Base-by-base conservation (phyloP, 2,329 filamentous ascomycete genomes). In the Apiospora marii region DNA sequence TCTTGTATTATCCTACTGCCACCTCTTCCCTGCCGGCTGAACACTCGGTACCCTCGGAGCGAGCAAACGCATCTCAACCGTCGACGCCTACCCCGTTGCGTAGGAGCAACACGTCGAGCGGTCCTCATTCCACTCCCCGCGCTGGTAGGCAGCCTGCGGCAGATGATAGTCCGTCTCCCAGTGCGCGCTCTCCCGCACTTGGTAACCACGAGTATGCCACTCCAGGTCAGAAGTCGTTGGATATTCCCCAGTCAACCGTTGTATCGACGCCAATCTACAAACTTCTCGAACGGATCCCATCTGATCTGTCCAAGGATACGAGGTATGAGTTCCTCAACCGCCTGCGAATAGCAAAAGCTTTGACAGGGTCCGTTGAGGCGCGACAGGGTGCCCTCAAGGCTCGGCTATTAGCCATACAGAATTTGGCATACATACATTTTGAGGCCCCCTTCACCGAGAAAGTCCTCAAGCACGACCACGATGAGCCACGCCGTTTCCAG, bases 401-500 rank as follows among this genome's bases (percentile, higher is more conserved):
- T 70, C 93, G 96, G 44, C 86, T 98, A 49, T 87, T 99, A 58
- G 95, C 96, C 19, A 92, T 98, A 73, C 93, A 94, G 34, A 99
- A 98, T 78, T 83, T 99, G 74, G 94, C 95, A 2, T 98, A 97
- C 80, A 94, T 98, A 71, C 92, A 97, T 76, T 88, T 89, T 2
- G 97, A 99, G 78, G 84, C 88, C 4, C 90, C 91, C n/a, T 98
- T 99, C 78, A 87, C 95, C 64, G 92, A 96, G 74, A 96, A 94
- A 81, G 90, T 98, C 58, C 87, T 98, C 70, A 93, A 94, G 75
- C 92, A 95, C 76, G 97, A 99, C 79, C 90, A 91, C 49, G 96
- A 98, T 78, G 94, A 98, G 81, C 95, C 95, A 2, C 92, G 95
- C 73, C 91, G 94, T 70, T 92, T 95, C 74, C 96, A 99, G 82